A percentile compares a stretch with the other conserved stretches of the same genome.
These are phyloP conservation scores for Ascochyta fabae DNA, from an alignment of 2,329 filamentous ascomycete genomes.

Conservation along the genomic window DNA sequence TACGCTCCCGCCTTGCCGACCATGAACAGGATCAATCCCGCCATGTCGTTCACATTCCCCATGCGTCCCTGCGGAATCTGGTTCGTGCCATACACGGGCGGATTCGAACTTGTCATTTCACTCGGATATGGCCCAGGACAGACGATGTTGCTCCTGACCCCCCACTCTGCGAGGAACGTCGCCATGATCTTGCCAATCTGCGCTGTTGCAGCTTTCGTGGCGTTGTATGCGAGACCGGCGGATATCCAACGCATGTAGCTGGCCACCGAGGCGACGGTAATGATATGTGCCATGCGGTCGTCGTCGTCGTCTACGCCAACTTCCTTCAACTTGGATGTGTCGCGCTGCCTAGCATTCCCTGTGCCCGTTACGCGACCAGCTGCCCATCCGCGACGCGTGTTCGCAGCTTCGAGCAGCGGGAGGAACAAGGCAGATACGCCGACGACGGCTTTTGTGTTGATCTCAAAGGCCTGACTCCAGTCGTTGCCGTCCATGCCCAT, in stretches of 20 bases:
- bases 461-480: slow-evolving; percentile 50
- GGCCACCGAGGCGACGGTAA: slow-evolving; percentile 53
- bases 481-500: slow-evolving; percentile 43
- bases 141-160: slow-evolving; percentile 56
- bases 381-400: slow-evolving; percentile 51
- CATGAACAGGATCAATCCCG: slow-evolving; percentile 59
- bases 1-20: slow-evolving; percentile 60
- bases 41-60: slow-evolving; percentile 55
- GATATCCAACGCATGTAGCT: slow-evolving; percentile 48
- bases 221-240: slow-evolving; percentile 53
- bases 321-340: slow-evolving; percentile 23
- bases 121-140: slow-evolving; percentile 54
- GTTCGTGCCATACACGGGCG: slow-evolving; percentile 40
- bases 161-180: slow-evolving; percentile 52
- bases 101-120: slow-evolving; percentile 50
- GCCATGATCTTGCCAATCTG: slow-evolving; percentile 56
- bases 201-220: slow-evolving; percentile 52
- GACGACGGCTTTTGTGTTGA: slow-evolving; percentile 55
- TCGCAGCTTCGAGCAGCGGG: slow-evolving; percentile 54
- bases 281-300: slow-evolving; percentile 54
- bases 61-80: slow-evolving; percentile 50
- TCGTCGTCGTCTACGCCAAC: slow-evolving; percentile 40
- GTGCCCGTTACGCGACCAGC: slow-evolving; percentile 40
- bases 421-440: slow-evolving; percentile 55
- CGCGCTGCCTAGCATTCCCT: slow-evolving; percentile 34